Evolutionary conservation across 1,139 yeast genomes (phyloP), one percentile per base, ranked within the genome.

Genomic region (Suhomyces anneliseae): DNA sequence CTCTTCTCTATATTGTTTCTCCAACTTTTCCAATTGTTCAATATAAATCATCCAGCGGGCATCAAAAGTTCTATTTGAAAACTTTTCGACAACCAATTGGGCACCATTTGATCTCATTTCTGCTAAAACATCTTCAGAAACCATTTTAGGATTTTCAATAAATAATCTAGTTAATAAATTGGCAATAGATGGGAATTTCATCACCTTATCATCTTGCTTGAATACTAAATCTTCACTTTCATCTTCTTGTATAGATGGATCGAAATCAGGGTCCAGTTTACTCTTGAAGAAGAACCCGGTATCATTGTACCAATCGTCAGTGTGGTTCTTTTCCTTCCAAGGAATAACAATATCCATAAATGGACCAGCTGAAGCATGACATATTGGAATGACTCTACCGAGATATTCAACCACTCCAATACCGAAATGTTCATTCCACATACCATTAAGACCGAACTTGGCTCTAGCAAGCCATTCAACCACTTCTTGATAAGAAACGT

Each of bases 381-480:
- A 93, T 4, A 95, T 72, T 1, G 99, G 97, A 15, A 93, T 81
- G 19, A 87, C 78, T 45, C 89, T 81, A 1, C 95, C 85, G 71
- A 88, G 76, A 61, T 92, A 92, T 66, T 95, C 99, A 8, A 93
- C 99, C 7, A 93, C 95, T 1, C 97, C 95, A 61, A 95, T 95
- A 15, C 99, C 99, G 64, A 95, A 95, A 69, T 95, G 99, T 69
- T 95, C 99, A 66, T 95, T 93, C 99, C 99, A 95, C 99, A 95
- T 95, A 27, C 97, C 93, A 60, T 95, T 92, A 41, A 93, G 74
- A 4, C 99, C 99, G 57, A 81, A 84, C 36, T 83, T 81, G 2
- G 92, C 81, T 8, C 66, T 68, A n/a, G 73, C 61, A 39, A 95
- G 71, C 52, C 79, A 77, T 33, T 67, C 60, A 39, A 80, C 72